Evolutionary conservation across 352 stramenopile genomes (phyloP).

Genomic region (Globisporangium rhizosaccharum): DNA sequence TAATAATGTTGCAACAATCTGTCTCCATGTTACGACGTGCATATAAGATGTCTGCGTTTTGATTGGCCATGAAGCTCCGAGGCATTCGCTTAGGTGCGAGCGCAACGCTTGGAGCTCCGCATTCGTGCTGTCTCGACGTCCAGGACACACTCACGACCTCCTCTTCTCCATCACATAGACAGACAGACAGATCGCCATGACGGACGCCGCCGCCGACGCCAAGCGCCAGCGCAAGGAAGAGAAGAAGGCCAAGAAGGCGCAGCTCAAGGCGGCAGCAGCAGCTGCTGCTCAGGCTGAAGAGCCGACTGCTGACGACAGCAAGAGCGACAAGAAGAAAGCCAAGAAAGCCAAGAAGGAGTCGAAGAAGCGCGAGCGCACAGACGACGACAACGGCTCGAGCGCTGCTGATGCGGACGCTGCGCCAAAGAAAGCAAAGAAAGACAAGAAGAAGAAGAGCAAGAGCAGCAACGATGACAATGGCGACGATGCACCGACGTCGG

Average conservation of each 20-base stretch:
- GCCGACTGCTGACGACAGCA: slow-evolving; percentile 6
- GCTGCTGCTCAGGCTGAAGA: slow-evolving; percentile 27
- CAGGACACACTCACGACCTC: background rate
- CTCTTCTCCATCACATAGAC: background rate
- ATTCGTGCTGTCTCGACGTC: background rate
- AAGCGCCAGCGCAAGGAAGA: slow-evolving; percentile 28
- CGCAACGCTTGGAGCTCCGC: slow-evolving; percentile 13
- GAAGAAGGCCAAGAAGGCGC: slow-evolving; percentile 31
- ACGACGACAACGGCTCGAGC: slow-evolving; percentile 12
- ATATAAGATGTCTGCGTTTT: too few relatives aligned
- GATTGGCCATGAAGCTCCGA: too few relatives aligned
- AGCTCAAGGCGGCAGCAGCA: slow-evolving; percentile 38
- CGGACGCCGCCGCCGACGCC: slow-evolving; percentile 19
- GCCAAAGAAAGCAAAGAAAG: slow-evolving; percentile 34
- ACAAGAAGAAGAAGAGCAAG: slow-evolving; percentile 50
- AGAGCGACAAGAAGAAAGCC: slow-evolving; percentile 25
- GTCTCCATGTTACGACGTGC: too few relatives aligned
- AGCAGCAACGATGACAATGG: slow-evolving; percentile 13
- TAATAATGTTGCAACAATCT: too few relatives aligned
- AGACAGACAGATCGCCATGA: slow-evolving; percentile 1
- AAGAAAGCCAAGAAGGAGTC: slow-evolving; percentile 37
- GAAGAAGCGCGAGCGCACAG: slow-evolving; percentile 27
- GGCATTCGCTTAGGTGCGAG: slow-evolving; percentile 1
- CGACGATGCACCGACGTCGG: slow-evolving; percentile 18
- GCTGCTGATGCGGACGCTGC: background rate